Base-by-base conservation (phyloP, 1,284 basidiomycete genomes). In the Hymenochaete sp. region DNA sequence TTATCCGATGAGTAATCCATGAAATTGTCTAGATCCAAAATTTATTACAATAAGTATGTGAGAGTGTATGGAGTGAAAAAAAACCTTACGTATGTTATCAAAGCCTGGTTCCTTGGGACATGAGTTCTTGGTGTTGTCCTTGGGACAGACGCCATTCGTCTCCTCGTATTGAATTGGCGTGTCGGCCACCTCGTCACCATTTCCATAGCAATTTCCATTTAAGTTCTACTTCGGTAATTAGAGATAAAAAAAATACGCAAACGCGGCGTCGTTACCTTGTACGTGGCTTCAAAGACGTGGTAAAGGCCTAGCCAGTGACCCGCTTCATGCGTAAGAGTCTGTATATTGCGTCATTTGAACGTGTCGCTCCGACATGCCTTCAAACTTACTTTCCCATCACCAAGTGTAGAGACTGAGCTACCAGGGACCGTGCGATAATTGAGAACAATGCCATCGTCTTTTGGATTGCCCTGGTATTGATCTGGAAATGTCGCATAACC, bases 121-220 rank as follows among this genome's bases (percentile, higher is more conserved):
- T 38, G 61, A 57, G 21, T 60, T 50, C 61, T 72, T 75, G 27
- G 70, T 71, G 52, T 74, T 69, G 27, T 70, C 64, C 25, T 65
- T 63, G 25, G 58, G 63, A 25, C 70, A 71, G 57, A 71, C 73
- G 10, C 70, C 71, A 31, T 52, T 64, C 3, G 70, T 68, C 50
- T 69, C 46, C 14, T 56, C 57, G 1, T 64, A 60, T 57, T 74
- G 71, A 18, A 68, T 56, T 11, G 72, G 69, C 2, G 75, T 76
- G 53, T 77, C 76, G 27, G 57, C 54, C 42, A 79, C 73, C 33
- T 50, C 52, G 44, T 71, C 68, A 13, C 68, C 68, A 3, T 54
- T 44, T 1, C 59, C 58, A 3, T 52, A 49, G 53, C 69, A 71
- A 3, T 69, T 67, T 25, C 67, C 37, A 48, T 57, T 29, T 3